phyloP scores from a whole-genome alignment of 1,139 yeast genomes.

The Magnusiomyces tetraspermus region DNA sequence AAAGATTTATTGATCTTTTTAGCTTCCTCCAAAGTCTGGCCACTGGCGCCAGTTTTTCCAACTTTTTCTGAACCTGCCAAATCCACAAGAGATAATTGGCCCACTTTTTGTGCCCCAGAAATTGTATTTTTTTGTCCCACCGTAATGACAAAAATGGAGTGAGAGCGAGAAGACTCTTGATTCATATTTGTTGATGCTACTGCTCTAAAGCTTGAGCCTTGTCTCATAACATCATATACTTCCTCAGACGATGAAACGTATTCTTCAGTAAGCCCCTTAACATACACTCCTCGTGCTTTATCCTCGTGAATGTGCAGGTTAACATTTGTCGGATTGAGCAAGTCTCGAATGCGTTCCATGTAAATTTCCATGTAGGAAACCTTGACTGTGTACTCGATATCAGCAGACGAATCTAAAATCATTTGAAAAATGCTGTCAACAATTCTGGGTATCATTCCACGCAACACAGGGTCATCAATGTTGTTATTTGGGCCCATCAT shows the following conservation, averaged over 20 bases:
- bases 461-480: constrained; percentile 31
- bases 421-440: constrained; percentile 54
- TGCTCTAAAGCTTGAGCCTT: constrained; percentile 49
- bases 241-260: constrained; percentile 56
- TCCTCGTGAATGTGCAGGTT: constrained; percentile 58
- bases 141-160: constrained; percentile 64
- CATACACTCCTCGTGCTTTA: constrained; percentile 55
- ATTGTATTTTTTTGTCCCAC: constrained; percentile 50
- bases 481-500: constrained; percentile 58
- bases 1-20: constrained; percentile 74
- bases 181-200: constrained; percentile 66
- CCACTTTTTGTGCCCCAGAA: constrained; percentile 50
- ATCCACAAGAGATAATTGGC: constrained; percentile 68
- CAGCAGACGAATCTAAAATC: constrained; percentile 44
- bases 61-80: constrained; percentile 85
- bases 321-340: constrained; percentile 34
- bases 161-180: constrained; percentile 68
- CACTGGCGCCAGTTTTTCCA: constrained; percentile 69
- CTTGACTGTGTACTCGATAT: constrained; percentile 56
- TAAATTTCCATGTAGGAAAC: constrained; percentile 77
- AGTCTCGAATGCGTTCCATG: constrained; percentile 66
- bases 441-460: constrained; percentile 69
- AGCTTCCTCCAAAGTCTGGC: constrained; percentile 72
- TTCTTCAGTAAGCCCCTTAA: constrained; percentile 54
- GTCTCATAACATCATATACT: constrained; percentile 44